Percentiles rank a stretch among this genome's conserved stretches.
Conservation (phyloP, 108 stramenopile genomes). For the Schizochytrium sp. region DNA sequence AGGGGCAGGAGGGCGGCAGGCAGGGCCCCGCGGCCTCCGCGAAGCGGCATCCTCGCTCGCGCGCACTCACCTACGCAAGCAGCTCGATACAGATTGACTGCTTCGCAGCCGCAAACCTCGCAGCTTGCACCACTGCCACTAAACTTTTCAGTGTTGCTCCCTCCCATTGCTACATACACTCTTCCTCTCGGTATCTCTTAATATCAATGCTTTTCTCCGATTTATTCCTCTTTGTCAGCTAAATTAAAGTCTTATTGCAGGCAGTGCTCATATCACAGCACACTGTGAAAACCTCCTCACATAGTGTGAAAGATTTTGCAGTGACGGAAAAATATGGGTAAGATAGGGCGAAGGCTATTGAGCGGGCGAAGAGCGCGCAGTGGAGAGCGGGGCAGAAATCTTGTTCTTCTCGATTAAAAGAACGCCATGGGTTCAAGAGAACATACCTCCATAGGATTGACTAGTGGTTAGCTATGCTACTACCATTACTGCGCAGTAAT, state of each 20-base stretch:
- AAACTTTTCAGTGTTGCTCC: not conserved
- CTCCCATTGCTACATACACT: not conserved
- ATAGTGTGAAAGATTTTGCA: not conserved
- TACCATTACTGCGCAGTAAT: too few species aligned
- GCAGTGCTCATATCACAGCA: not conserved
- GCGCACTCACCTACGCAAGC: not conserved
- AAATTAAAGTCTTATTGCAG: not conserved
- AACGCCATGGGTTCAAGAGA: too few species aligned
- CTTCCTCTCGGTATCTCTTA: not conserved
- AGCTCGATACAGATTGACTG: not conserved
- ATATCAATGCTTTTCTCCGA: too few species aligned
- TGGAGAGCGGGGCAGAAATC: not conserved
- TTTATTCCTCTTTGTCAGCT: too few species aligned
- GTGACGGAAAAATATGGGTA: not conserved
- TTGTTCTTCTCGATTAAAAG: too few species aligned
- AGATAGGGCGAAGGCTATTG: not conserved
- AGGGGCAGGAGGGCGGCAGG: too few species aligned
- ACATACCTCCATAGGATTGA: too few species aligned
- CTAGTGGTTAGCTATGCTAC: too few species aligned
- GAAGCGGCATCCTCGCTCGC: too few species aligned
- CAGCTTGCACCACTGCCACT: slow-evolving; percentile 16
- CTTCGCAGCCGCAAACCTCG: slow-evolving; percentile 23
- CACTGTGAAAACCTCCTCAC: not conserved
- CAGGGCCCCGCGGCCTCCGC: too few species aligned
- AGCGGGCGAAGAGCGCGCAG: not conserved